Percentiles rank a stretch among this genome's conserved stretches.
phyloP scores from a whole-genome alignment of 805 yeast genomes.

The Saccharomycopsis lassenensis region DNA sequence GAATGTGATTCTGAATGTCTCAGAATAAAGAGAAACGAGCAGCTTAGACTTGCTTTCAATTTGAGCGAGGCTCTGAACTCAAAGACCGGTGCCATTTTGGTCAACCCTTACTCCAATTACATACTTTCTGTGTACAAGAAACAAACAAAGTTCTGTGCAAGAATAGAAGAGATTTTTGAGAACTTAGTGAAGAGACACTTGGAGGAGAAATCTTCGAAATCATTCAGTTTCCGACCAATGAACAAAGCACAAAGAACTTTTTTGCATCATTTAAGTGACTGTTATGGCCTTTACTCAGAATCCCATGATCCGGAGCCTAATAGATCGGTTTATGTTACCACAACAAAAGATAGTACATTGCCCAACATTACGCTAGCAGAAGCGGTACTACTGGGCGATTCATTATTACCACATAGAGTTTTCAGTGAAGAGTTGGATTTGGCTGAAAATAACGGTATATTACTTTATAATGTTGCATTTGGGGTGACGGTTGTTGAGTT shows the following conservation, averaged over 20 bases:
- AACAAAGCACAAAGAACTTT: constrained; percentile 54
- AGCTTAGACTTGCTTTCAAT: constrained; percentile 54
- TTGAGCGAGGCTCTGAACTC: constrained; percentile 16
- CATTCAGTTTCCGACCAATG: constrained; percentile 68
- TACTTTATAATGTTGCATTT: constrained; percentile 40
- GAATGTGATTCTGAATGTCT: constrained; percentile 68
- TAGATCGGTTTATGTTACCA: constrained; percentile 54
- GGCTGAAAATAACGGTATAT: constrained; percentile 38
- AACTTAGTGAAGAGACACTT: constrained; percentile 29
- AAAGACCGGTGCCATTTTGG: constrained; percentile 17
- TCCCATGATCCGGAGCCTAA: constrained; percentile 78
- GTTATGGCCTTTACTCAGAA: constrained; percentile 50
- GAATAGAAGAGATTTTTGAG: constrained; percentile 44
- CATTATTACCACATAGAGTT: constrained; percentile 19
- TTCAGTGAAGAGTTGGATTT: constrained; percentile 22
- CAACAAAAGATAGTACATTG: constrained; percentile 23
- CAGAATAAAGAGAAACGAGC: constrained; percentile 44
- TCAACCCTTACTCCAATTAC: constrained; percentile 33
- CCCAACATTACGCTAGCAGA: constrained; percentile 35
- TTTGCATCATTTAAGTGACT: constrained; percentile 53
- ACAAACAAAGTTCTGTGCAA: constrained; percentile 60
- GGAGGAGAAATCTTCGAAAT: constrained; percentile 26
- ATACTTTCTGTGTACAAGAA: constrained; percentile 36
- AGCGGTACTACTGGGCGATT: neutral
- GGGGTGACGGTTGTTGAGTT: constrained; percentile 42